These are phyloP conservation scores for Pestalotiopsis sp. DNA, from an alignment of 2,329 filamentous ascomycete genomes.

Conservation along the genomic window DNA sequence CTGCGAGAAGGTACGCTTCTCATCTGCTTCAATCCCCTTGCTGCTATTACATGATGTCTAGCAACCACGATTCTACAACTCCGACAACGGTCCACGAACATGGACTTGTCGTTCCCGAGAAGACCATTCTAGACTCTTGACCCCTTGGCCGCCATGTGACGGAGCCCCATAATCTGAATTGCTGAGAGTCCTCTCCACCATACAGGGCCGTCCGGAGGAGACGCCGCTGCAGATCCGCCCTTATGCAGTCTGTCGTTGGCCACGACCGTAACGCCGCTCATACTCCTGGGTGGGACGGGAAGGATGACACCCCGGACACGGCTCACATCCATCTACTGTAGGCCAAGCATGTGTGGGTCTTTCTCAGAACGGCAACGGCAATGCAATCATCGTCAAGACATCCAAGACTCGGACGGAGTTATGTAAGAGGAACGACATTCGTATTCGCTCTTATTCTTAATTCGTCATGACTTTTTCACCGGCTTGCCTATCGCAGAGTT, in stretches of 20 bases:
- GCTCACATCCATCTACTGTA: neutral
- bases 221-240: slow-evolving; percentile 11
- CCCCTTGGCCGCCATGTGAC: neutral
- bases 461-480: neutral
- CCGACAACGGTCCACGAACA: neutral
- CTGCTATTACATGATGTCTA: neutral
- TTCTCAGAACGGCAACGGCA: neutral
- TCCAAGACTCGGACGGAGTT: neutral
- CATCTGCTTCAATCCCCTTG: neutral
- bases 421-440: neutral
- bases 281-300: neutral
- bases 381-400: neutral
- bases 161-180: neutral
- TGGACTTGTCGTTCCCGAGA: neutral
- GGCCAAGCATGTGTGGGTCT: neutral
- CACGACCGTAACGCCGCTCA: neutral
- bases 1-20: neutral
- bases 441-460: neutral
- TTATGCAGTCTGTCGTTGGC: neutral
- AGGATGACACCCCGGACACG: neutral
- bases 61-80: neutral
- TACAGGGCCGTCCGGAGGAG: neutral
- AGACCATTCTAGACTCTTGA: neutral
- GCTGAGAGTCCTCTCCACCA: neutral
- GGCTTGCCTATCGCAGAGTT: neutral